phyloP scores from a whole-genome alignment of 257 asterid genomes.

The Misopates orontium region DNA sequence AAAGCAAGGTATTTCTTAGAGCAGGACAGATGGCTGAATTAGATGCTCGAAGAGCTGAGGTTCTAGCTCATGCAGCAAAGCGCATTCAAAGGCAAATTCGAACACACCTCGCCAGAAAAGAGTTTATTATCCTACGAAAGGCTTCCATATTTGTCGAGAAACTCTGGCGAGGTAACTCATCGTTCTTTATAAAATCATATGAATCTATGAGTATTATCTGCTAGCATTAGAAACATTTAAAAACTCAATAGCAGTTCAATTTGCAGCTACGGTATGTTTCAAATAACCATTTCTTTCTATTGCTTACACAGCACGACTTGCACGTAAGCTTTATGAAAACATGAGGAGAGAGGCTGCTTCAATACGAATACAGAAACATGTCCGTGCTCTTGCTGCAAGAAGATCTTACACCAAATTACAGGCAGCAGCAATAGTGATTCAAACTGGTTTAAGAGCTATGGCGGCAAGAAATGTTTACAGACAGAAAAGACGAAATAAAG shows the following conservation, averaged over 20 bases:
- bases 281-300: slow-evolving; percentile 18
- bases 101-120: slow-evolving; percentile 72
- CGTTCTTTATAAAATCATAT: too few relatives aligned
- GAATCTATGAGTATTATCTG: not conserved
- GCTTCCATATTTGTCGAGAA: slow-evolving; percentile 70
- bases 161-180: slow-evolving; percentile 78
- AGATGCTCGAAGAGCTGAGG: slow-evolving; percentile 90
- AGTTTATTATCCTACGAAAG: slow-evolving; percentile 61
- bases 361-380: slow-evolving; percentile 77
- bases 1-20: slow-evolving; percentile 88
- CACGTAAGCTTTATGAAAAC: slow-evolving; percentile 62
- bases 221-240: not conserved
- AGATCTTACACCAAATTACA: slow-evolving; percentile 55
- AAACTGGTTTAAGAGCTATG: slow-evolving; percentile 87
- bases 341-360: slow-evolving; percentile 91
- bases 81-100: slow-evolving; percentile 86
- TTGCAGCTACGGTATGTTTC: not conserved
- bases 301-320: slow-evolving; percentile 61
- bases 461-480: slow-evolving; percentile 80
- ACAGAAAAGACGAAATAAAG: slow-evolving; percentile 69
- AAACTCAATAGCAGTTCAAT: slow-evolving; percentile 1
- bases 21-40: slow-evolving; percentile 99
- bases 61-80: slow-evolving; percentile 75
- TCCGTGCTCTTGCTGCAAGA: slow-evolving; percentile 68
- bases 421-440: slow-evolving; percentile 70